Conservation (phyloP, 441 rosid species). For the Brassica balearica region DNA sequence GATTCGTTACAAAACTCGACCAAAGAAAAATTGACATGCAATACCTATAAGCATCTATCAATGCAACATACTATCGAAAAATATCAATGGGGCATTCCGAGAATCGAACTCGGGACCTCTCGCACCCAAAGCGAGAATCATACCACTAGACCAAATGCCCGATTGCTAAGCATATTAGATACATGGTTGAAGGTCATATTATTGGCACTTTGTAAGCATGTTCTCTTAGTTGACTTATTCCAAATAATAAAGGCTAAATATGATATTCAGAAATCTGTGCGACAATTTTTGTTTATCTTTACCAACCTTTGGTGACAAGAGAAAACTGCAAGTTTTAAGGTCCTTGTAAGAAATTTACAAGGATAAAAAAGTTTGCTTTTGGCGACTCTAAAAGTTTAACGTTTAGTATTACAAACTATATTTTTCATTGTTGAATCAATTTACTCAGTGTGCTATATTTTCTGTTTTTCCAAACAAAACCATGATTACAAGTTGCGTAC, state of each 20-base stretch:
- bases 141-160: conserved; percentile 78
- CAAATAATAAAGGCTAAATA: background rate
- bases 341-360: background rate
- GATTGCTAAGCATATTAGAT: background rate
- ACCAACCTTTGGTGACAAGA: background rate
- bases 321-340: background rate
- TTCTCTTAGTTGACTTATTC: background rate
- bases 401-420: background rate
- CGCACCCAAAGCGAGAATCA: conserved; percentile 97
- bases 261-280: background rate
- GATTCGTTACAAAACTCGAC: no score
- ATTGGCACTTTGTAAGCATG: background rate
- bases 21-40: background rate
- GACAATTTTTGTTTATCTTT: background rate
- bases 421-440: no score
- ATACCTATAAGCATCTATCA: no score
- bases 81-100: conserved; percentile 53
- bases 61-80: background rate
- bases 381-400: background rate
- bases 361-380: background rate
- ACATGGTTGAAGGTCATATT: background rate
- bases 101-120: conserved; percentile 95
- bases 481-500: no score
- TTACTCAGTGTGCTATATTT: no score
- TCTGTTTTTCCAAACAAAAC: no score